Percentiles rank a stretch among this genome's conserved stretches.
Evolutionary conservation across 176 grass and related monocot species (phyloP).

Genomic region (Eleusine indica): DNA sequence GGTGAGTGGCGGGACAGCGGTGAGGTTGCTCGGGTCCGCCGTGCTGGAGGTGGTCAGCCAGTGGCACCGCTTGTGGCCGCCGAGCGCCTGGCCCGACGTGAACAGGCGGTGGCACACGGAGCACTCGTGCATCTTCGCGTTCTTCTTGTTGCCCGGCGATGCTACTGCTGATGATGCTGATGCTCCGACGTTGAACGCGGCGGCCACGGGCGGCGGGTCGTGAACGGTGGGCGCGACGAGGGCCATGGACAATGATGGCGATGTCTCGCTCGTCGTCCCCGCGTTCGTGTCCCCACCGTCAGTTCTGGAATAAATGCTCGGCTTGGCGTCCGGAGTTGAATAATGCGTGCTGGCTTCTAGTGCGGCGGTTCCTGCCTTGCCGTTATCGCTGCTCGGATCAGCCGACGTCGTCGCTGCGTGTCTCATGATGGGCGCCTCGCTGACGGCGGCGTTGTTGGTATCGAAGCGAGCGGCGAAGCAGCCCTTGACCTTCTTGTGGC

Average conservation of each 20-base stretch:
- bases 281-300: neutral
- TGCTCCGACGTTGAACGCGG: neutral
- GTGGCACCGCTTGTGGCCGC: constrained; percentile 92
- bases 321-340: neutral
- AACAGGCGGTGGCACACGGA: constrained; percentile 88
- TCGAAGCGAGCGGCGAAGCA: constrained; percentile 62
- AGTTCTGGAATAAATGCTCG: neutral
- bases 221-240: constrained; percentile 35
- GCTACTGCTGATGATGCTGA: neutral
- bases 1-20: constrained; percentile 36
- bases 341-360: neutral
- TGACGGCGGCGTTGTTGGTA: neutral
- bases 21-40: constrained; percentile 18
- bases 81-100: constrained; percentile 86
- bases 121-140: constrained; percentile 84
- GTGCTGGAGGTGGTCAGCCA: constrained; percentile 70
- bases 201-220: neutral
- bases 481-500: constrained; percentile 92
- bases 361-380: neutral
- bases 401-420: neutral
- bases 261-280: constrained; percentile 26
- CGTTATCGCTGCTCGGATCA: neutral
- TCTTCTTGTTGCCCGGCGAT: constrained; percentile 66
- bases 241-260: constrained; percentile 35
- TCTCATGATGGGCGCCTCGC: neutral